Evolutionary conservation across 805 yeast species (phyloP).

Genomic region (Candida hungchunana): DNA sequence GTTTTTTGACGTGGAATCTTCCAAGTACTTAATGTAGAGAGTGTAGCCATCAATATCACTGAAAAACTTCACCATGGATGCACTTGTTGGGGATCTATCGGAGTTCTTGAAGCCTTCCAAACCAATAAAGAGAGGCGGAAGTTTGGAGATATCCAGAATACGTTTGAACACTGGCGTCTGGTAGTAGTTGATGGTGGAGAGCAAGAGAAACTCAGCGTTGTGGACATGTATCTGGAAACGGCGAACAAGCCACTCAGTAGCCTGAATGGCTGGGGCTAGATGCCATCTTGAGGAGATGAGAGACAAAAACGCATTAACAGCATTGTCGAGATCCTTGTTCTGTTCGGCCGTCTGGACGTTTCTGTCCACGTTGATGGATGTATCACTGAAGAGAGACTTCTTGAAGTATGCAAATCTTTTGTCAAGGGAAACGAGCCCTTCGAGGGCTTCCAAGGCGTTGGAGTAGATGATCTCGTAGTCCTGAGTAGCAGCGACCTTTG

Average conservation of each 20-base stretch:
- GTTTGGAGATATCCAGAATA: conserved; percentile 62
- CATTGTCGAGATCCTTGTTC: conserved; percentile 65
- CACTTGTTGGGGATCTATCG: conserved; percentile 58
- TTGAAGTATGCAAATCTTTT: conserved; percentile 68
- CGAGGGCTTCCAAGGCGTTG: conserved; percentile 69
- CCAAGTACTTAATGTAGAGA: conserved; percentile 54
- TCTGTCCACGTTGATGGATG: conserved; percentile 77
- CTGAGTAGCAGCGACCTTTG: conserved; percentile 89
- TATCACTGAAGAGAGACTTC: conserved; percentile 73
- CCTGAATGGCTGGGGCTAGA: conserved; percentile 69
- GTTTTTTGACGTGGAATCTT: conserved; percentile 42
- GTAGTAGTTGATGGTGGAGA: conserved; percentile 80
- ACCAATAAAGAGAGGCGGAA: conserved; percentile 82
- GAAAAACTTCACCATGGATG: conserved; percentile 68
- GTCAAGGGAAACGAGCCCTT: conserved; percentile 68
- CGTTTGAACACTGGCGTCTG: conserved; percentile 69
- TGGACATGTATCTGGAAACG: conserved; percentile 81
- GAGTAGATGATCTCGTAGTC: conserved; percentile 81
- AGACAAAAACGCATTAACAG: conserved; percentile 69
- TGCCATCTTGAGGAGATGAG: conserved; percentile 74
- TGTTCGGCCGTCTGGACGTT: conserved; percentile 77
- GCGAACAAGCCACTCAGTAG: conserved; percentile 93
- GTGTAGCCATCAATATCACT: conserved; percentile 65
- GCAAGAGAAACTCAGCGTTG: conserved; percentile 66
- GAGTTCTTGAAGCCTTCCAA: conserved; percentile 61